Evolutionary conservation across 1,284 basidiomycete genomes (phyloP).

Genomic region (Apiotrichum siamense): DNA sequence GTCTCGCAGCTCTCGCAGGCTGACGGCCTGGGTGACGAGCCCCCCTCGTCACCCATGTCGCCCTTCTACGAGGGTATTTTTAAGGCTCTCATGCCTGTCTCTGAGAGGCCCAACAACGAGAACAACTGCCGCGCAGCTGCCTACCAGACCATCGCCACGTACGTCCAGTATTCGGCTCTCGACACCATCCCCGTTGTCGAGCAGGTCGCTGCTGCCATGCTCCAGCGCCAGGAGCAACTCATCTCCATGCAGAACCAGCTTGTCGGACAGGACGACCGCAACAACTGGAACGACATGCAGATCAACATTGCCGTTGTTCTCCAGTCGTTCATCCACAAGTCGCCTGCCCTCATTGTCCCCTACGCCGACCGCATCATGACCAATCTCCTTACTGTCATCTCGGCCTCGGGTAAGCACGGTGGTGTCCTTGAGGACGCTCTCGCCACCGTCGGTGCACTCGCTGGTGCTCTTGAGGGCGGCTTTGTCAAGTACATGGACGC

Average conservation of each 20-base stretch:
- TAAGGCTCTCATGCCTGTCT: constrained; percentile 71
- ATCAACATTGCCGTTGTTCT: constrained; percentile 90
- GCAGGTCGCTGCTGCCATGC: constrained; percentile 71
- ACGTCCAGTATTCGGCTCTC: constrained; percentile 70
- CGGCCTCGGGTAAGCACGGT: constrained; percentile 81
- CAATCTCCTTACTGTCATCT: constrained; percentile 75
- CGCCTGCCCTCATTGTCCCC: constrained; percentile 76
- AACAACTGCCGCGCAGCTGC: constrained; percentile 90
- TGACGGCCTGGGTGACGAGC: constrained; percentile 50
- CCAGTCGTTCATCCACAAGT: constrained; percentile 76
- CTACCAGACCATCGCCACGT: constrained; percentile 89
- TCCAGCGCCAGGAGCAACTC: constrained; percentile 84
- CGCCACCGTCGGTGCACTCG: constrained; percentile 85
- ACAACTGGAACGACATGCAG: constrained; percentile 98
- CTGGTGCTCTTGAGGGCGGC: constrained; percentile 66
- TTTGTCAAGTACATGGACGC: constrained; percentile 86
- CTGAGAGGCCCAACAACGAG: constrained; percentile 78
- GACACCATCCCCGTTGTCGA: constrained; percentile 80
- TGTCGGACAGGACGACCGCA: constrained; percentile 88
- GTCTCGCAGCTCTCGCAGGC: constrained; percentile 69
- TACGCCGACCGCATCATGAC: constrained; percentile 95
- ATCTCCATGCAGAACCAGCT: constrained; percentile 85
- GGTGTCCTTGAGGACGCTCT: constrained; percentile 97
- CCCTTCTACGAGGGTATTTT: constrained; percentile 86
- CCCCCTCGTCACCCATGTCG: constrained; percentile 61